Evolutionary conservation across 2,329 filamentous ascomycete genomes (phyloP).

Genomic region (Fusarium begoniae): DNA sequence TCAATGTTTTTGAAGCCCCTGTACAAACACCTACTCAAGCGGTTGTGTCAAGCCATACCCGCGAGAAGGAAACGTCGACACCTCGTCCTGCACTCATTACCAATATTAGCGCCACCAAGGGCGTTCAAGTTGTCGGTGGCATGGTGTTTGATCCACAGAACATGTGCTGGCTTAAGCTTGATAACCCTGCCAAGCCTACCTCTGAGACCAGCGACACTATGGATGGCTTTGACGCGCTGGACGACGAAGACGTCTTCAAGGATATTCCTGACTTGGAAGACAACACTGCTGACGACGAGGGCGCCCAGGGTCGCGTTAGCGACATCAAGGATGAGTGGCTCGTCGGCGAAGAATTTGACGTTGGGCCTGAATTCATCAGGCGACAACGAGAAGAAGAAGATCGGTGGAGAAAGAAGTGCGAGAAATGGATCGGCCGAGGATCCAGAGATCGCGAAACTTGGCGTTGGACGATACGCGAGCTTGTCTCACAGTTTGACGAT

Average conservation of each 20-base stretch:
- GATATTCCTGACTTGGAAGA: constrained; percentile 94
- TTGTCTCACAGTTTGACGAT: constrained; percentile 58
- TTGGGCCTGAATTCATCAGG: constrained; percentile 91
- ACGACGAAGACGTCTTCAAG: constrained; percentile 93
- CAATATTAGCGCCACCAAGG: constrained; percentile 84
- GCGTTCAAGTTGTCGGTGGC: constrained; percentile 92
- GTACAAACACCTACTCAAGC: constrained; percentile 62
- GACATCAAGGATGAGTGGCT: constrained; percentile 80
- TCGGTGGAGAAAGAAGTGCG: constrained; percentile 87
- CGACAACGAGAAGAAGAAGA: constrained; percentile 92
- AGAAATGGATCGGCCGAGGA: constrained; percentile 78
- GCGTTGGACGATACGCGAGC: constrained; percentile 80
- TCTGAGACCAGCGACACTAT: constrained; percentile 65
- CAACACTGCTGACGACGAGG: constrained; percentile 59
- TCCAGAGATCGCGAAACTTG: constrained; percentile 68
- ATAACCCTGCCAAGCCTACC: constrained; percentile 56
- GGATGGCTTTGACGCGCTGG: constrained; percentile 74
- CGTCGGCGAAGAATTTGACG: constrained; percentile 96
- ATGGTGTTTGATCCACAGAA: constrained; percentile 98
- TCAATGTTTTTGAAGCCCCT: constrained; percentile 79
- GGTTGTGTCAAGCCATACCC: constrained; percentile 53
- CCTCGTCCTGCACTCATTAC: constrained; percentile 85
- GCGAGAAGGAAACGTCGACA: constrained; percentile 67
- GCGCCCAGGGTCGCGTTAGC: constrained; percentile 61
- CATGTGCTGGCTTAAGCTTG: constrained; percentile 96